Base-by-base conservation (phyloP, 805 yeast genomes). In the Debaryomyces maramus region DNA sequence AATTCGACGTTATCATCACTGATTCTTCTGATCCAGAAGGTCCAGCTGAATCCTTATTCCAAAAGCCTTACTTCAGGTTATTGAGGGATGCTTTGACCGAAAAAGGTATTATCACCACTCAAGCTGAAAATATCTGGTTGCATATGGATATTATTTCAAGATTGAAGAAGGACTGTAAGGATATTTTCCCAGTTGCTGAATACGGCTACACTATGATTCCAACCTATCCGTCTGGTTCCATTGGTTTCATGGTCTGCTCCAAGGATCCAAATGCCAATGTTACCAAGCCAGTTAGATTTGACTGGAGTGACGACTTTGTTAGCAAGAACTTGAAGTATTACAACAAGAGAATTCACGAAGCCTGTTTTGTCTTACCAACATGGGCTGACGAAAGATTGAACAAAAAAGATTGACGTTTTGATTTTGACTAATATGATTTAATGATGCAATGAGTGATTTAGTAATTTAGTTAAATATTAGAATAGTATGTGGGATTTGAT, bases 21-120 rank as follows among this genome's bases (percentile, higher is more conserved):
- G 99, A 91, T 64, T 89, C 97, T 21, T 88, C 97, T 23, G 98
- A 91, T 67, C 98, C 98, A 36, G 98, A 91, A 66, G 99, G 98
- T 41, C 98, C 99, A 23, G 98, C 98, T 36, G 97, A 84, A 65
- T 75, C 88, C 26, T 77, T 91, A 38, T 93, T 93, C 80, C 95
- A 90, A 72, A 84, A 86, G 63, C 88, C 89, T 20, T 91, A 91
- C 76, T 91, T 90, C 64, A 77, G 84, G 66, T 78, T 91, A 47
- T 75, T 91, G 63, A 71, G 75, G 62, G 84, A 81, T 47, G 97
- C 98, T n/a, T 78, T 91, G 52, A 89, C 95, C 45, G 93, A 81
- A 48, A 80, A 88, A 62, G 99, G 99, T 61, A 91, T 90, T 43
- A 78, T 79, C 49, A 85, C 93, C 57, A 89, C 97, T 43, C 97